Percentiles rank a stretch among this genome's conserved stretches.
Evolutionary conservation across 495 filamentous ascomycete species (phyloP).

Genomic region (Tuber aestivum): DNA sequence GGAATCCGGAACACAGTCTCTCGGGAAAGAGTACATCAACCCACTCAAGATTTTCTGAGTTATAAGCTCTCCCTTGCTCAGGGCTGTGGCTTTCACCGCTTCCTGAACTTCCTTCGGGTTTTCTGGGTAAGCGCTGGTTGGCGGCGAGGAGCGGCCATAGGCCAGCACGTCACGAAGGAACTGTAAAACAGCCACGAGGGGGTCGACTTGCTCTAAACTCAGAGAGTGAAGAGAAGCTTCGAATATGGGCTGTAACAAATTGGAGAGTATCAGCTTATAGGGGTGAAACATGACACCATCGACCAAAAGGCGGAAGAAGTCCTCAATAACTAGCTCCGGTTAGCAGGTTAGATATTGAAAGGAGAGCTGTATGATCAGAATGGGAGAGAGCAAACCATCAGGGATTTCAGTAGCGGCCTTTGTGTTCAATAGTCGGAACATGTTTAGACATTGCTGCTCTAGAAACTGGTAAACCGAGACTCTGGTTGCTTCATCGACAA

Average conservation of each 20-base stretch:
- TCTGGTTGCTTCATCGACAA: constrained; percentile 76
- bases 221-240: constrained; percentile 78
- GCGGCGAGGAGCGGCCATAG: constrained; percentile 67
- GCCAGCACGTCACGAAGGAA: constrained; percentile 89
- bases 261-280: constrained; percentile 67
- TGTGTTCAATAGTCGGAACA: constrained; percentile 83
- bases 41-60: constrained; percentile 82
- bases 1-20: constrained; percentile 89
- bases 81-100: constrained; percentile 65
- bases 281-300: constrained; percentile 92
- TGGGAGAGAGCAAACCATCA: constrained; percentile 55
- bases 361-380: not conserved
- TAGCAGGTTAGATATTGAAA: constrained; percentile 22
- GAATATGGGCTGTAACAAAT: constrained; percentile 73
- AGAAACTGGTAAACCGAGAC: constrained; percentile 88
- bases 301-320: constrained; percentile 88
- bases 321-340: constrained; percentile 69
- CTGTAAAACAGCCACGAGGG: constrained; percentile 82
- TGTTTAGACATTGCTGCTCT: constrained; percentile 79
- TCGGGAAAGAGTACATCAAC: constrained; percentile 98
- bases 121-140: constrained; percentile 60
- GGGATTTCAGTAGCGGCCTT: constrained; percentile 79
- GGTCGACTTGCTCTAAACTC: constrained; percentile 80
- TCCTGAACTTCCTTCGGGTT: constrained; percentile 60
- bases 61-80: constrained; percentile 67